Percentiles rank a stretch among this genome's conserved stretches.
phyloP scores from a whole-genome alignment of 2,329 filamentous ascomycete species.

The Colletotrichum zoysiae region DNA sequence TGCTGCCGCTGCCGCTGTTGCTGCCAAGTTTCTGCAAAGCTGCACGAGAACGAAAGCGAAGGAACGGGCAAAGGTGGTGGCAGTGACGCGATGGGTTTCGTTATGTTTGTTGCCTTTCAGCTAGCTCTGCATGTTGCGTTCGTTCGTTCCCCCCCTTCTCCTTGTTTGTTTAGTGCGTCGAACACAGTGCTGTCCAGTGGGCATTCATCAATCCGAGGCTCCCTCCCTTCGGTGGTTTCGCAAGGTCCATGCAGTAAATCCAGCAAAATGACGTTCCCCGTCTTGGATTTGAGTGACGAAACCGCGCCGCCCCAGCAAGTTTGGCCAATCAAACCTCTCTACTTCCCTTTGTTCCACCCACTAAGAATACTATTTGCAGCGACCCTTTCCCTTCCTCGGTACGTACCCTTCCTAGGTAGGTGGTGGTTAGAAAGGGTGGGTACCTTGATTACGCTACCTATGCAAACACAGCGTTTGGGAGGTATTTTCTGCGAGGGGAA shows the following conservation, averaged over 20 bases:
- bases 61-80: neutral
- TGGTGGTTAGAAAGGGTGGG: too few relatives aligned
- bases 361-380: conserved; percentile 1
- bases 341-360: neutral
- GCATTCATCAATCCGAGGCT: neutral
- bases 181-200: neutral
- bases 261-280: conserved; percentile 36
- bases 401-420: neutral
- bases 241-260: conserved; percentile 34
- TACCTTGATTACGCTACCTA: neutral
- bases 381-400: neutral
- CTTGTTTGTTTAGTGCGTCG: neutral
- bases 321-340: conserved; percentile 5
- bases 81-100: neutral
- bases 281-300: conserved; percentile 26
- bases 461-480: neutral
- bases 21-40: conserved; percentile 31
- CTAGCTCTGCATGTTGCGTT: neutral
- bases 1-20: conserved; percentile 4
- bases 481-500: neutral
- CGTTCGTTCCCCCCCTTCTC: neutral
- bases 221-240: neutral
- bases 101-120: neutral
- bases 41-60: conserved; percentile 30
- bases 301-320: neutral